Base-by-base conservation (phyloP, 2,329 filamentous ascomycete species). In the Alternaria panax region DNA sequence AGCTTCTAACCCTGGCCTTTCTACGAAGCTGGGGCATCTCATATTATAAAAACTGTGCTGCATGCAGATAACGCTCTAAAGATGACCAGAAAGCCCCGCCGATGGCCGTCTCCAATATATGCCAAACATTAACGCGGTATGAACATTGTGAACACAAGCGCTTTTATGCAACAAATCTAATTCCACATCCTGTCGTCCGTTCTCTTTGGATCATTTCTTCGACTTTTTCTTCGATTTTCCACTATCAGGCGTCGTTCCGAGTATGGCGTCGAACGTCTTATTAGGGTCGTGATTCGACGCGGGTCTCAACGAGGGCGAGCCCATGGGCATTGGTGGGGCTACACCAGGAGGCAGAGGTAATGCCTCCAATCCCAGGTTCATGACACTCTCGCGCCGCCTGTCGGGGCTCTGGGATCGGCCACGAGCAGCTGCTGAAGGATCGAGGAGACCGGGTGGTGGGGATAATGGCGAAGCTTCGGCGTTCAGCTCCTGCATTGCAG, bases 201-300 rank as follows among this genome's bases (percentile, higher is more conserved):
- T 46, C 30, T 54, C 30, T 12, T 24, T 32, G 16, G 30, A 48
- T 70, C 60, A 75, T 70, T 67, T 66, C 52, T 67, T 69, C 2
- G 34, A 38, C 65, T 72, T 72, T 51, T 73, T 74, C 55, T 73
- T 72, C 16, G 73, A 63, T 56, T 73, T 73, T 22, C 70, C 64
- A 7, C 65, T 64, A 12, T 67, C 58, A 27, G 67, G 41, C 5
- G 67, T 62, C n/a, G 69, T 66, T 8, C 72, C 77, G n/a, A 84
- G 62, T 46, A 84, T 83, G 16, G 78, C 77, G 68, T 84, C 82
- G 63, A 84, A 84, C 1, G 82, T 84, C 72, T 81, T 82, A 55
- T 59, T 80, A 16, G 80, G 75, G 57, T 79, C 77, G 59, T 75
- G 74, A 53, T 68, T 70, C 36, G 74, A 74, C 11, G 57, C 64